A percentile compares a stretch with the other conserved stretches of the same genome.
These are phyloP conservation scores for Artomyces pyxidatus DNA, from an alignment of 768 basidiomycete species.

Conservation along the genomic window DNA sequence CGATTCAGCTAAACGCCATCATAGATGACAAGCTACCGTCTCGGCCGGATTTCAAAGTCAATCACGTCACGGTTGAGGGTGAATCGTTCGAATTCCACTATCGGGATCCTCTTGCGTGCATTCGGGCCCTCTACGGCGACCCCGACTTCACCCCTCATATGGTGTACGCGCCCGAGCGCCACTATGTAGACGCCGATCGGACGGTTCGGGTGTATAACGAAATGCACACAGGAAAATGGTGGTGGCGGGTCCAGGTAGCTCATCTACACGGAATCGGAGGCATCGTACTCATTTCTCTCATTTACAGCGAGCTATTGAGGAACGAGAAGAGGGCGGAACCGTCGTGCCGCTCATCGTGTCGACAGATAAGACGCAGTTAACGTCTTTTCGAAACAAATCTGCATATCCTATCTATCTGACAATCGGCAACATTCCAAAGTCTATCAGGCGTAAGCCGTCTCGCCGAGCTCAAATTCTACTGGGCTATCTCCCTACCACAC, in stretches of 20 bases:
- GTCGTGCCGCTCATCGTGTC: slow-evolving; percentile 18
- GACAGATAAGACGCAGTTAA: slow-evolving; percentile 19
- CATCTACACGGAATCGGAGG: too few relatives aligned
- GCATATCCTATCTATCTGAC: slow-evolving; percentile 22
- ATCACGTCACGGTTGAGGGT: neutral
- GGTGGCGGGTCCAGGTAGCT: slow-evolving; percentile 20
- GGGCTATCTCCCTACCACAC: slow-evolving; percentile 19
- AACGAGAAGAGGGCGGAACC: neutral
- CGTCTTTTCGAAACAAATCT: slow-evolving; percentile 15
- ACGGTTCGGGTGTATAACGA: slow-evolving; percentile 11
- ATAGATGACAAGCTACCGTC: slow-evolving; percentile 1
- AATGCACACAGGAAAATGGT: slow-evolving; percentile 21
- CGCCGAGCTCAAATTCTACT: slow-evolving; percentile 19
- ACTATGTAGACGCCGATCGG: neutral
- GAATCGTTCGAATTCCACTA: neutral
- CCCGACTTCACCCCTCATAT: neutral
- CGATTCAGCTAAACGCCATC: neutral
- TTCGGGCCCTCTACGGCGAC: neutral
- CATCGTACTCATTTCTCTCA: too few relatives aligned
- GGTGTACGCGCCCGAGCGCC: neutral
- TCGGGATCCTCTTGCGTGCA: neutral
- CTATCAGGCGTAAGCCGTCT: slow-evolving; percentile 20
- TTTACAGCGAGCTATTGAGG: neutral
- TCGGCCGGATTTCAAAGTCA: neutral
- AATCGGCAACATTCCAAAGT: slow-evolving; percentile 21